These are phyloP conservation scores for Candida krabiensis DNA, from an alignment of 805 yeast species.

Conservation along the genomic window DNA sequence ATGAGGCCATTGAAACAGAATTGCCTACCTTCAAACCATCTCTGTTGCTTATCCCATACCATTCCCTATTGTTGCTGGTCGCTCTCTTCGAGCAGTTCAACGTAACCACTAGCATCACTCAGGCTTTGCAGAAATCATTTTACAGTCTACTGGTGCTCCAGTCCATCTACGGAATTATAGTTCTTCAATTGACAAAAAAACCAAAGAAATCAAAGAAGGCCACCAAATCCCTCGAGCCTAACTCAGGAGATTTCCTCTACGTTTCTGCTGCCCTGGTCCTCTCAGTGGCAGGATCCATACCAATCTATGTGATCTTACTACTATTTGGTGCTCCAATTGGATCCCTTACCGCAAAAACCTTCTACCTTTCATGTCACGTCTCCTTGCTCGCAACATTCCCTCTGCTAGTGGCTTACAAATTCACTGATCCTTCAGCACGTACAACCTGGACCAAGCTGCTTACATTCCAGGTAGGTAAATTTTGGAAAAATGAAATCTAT, in stretches of 20 bases:
- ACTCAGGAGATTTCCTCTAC: slow-evolving; percentile 24
- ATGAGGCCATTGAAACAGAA: slow-evolving; percentile 4
- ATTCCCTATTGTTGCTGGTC: slow-evolving; percentile 24
- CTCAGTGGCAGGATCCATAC: slow-evolving; percentile 37
- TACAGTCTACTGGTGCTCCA: slow-evolving; percentile 36
- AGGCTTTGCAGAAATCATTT: slow-evolving; percentile 28
- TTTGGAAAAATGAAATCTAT: slow-evolving; percentile 35
- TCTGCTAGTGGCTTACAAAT: slow-evolving; percentile 51
- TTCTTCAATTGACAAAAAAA: slow-evolving; percentile 33
- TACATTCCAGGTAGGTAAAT: slow-evolving; percentile 31
- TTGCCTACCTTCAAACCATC: slow-evolving; percentile 19
- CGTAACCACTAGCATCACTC: slow-evolving; percentile 29
- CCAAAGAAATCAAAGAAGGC: slow-evolving; percentile 16
- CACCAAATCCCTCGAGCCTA: slow-evolving; percentile 5
- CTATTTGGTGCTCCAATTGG: slow-evolving; percentile 82
- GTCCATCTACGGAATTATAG: slow-evolving; percentile 33
- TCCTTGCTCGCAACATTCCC: slow-evolving; percentile 64
- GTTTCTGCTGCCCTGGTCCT: slow-evolving; percentile 32
- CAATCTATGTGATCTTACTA: slow-evolving; percentile 44
- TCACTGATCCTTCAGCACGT: slow-evolving; percentile 34
- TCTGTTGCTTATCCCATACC: slow-evolving; percentile 31
- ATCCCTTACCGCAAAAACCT: slow-evolving; percentile 52
- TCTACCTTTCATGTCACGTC: slow-evolving; percentile 59
- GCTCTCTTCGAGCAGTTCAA: slow-evolving; percentile 34
- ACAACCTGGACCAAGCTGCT: slow-evolving; percentile 28